Evolutionary conservation across 73 alveolate genomes (phyloP).

Genomic region (Breviolum minutum): DNA sequence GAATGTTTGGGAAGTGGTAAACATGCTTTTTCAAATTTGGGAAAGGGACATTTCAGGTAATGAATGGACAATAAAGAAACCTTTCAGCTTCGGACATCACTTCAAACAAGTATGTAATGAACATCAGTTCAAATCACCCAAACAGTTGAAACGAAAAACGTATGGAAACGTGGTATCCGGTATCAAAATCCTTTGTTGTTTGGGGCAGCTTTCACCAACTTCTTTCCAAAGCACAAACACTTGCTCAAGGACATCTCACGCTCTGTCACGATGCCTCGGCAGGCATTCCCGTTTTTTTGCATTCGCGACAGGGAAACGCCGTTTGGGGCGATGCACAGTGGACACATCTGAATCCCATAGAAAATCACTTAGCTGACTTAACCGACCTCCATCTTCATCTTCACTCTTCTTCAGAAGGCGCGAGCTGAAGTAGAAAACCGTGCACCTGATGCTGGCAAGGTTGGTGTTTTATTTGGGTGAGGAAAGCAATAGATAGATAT

Average conservation of each 20-base stretch:
- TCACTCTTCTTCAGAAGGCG: slow-evolving; percentile 57
- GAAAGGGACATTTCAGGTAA: no score
- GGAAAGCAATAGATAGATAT: no score
- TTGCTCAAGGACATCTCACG: slow-evolving; percentile 19
- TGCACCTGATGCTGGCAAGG: neutral
- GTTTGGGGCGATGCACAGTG: no score
- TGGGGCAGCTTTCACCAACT: neutral
- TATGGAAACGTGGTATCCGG: neutral
- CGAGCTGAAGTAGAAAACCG: slow-evolving; percentile 54
- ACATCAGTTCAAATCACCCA: neutral
- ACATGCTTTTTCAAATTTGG: no score
- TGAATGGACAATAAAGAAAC: neutral
- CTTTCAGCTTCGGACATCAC: neutral
- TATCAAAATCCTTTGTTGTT: neutral
- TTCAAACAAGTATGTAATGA: neutral
- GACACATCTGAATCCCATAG: no score
- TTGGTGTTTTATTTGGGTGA: no score
- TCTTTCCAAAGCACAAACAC: slow-evolving; percentile 2
- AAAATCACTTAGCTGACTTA: no score
- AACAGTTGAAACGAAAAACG: neutral
- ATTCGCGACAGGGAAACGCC: neutral
- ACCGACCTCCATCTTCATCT: neutral
- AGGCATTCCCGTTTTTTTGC: neutral
- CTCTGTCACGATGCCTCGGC: neutral
- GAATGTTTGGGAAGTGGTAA: no score